Base-by-base conservation (phyloP, 371 early-diverging fungal species). In the Mucor racemosus region DNA sequence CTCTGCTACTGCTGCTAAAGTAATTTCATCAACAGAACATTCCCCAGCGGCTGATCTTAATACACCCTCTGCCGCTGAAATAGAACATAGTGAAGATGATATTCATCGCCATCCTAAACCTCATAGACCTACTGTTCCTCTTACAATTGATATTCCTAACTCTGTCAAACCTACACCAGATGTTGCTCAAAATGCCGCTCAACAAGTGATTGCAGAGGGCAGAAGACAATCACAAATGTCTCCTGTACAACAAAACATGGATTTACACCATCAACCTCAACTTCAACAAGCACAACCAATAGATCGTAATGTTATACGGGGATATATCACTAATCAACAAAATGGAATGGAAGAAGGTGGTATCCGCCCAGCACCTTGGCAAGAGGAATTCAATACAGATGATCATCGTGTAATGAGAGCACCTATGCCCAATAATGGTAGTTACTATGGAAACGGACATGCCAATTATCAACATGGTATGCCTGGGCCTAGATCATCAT, bases 111-210 rank as follows among this genome's bases (percentile, higher is more conserved):
- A 62, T 44, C 66, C 69, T 41, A 81, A 76, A 46, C 65, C 66
- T 2, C 70, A 70, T 53, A 72, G 71, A 59, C 75, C 76, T 33
- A 38, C 65, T 41, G 50, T 75, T n/a, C 76, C 76, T 13, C 64
- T 78, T 3, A 78, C 75, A 3, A 81, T 81, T 53, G 81, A 81
- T 41, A 81, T 81, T 55, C 81, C 81, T 41, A 73, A 75, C 39
- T 55, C 75, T 13, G 64, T 62, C 38, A 70, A 69, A 17, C 56
- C 62, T 7, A 19, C 48, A n/a, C 35, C 62, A 34, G 55, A 66
- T 17, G 54, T 48, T 8, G 55, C 76, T 14, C 71, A 73, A 40
- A 50, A 64, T 14, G 65, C 66, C 4, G 69, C 80, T 10, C 78
- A 77, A 35, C 72, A 74, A 57, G 71, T 60, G 6, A 71, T 72